Evolutionary conservation across 2,329 filamentous ascomycete species (phyloP), one percentile per base, ranked within the genome.

Genomic region (Aschersonia sp.): DNA sequence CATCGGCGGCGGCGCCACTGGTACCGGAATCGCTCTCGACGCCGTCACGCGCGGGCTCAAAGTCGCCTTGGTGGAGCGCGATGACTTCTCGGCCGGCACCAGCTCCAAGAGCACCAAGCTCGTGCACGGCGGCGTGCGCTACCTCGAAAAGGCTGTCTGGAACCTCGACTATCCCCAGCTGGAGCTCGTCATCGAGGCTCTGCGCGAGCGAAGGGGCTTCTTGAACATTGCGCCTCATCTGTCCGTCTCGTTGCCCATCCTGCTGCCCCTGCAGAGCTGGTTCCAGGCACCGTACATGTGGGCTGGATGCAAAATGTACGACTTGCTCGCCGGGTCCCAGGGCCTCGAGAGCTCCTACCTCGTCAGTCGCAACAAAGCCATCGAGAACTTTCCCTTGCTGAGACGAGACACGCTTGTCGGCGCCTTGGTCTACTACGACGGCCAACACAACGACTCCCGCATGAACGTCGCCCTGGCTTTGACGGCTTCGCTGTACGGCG

Each of bases 41-140:
- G 85, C 85, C 38, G 83, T 80, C 29, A 89, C 85, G 2, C 76
- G 85, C 55, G 85, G 85, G 2, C 68, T 91, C 57, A 86, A 82
- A 65, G 85, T 92, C 50, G 85, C 86, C 9, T 67, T 89, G 46
- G 84, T 92, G 12, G 85, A 92, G 67, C 75, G 85, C 52, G 86
- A 91, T 62, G 85, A 92, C 65, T 92, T 91, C 62, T 82, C 82
- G 56, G 76, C 82, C 52, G 85, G 86, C 31, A 91, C 85, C 41
- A 89, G 84, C 69, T 87, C 83, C 64, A 91, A 91, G 70, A 89
- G 84, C 68, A 92, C 85, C 45, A 92, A 92, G 67, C 73, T 92
- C 47, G 86, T 92, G 20, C 85, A 92, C 65, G 85, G 85, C 55
- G 85, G 85, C 59, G 86, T 92, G 51, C 78, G 85, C 54, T 92